Conservation (phyloP, 768 basidiomycete species). For the Stropharia rugosoannulata region DNA sequence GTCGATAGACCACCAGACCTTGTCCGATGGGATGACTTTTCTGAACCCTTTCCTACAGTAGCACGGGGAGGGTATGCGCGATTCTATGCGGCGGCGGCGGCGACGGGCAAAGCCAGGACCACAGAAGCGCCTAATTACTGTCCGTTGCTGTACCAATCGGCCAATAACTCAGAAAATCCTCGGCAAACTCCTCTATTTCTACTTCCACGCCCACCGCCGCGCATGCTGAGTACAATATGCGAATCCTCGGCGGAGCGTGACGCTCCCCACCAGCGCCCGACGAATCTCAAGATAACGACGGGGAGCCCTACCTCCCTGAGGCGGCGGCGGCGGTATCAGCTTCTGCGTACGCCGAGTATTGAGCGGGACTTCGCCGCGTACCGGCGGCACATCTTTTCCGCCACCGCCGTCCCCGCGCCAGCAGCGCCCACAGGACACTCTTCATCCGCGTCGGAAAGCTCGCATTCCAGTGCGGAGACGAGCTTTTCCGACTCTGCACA, state of each 20-base stretch:
- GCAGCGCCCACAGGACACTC: neutral
- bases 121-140: slow-evolving; percentile 16
- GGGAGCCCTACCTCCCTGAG: slow-evolving; percentile 23
- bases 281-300: slow-evolving; percentile 13
- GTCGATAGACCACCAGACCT: slow-evolving; percentile 33
- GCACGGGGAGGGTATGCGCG: slow-evolving; percentile 39
- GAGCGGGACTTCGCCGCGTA: slow-evolving; percentile 31
- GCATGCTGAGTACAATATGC: slow-evolving; percentile 20
- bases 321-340: slow-evolving; percentile 22
- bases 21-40: slow-evolving; percentile 33
- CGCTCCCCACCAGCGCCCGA: slow-evolving; percentile 12
- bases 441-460: neutral
- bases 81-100: slow-evolving; percentile 23
- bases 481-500: slow-evolving; percentile 12
- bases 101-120: slow-evolving; percentile 2
- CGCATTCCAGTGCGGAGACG: neutral
- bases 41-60: slow-evolving; percentile 38
- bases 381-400: slow-evolving; percentile 15
- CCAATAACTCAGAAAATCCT: slow-evolving; percentile 16
- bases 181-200: slow-evolving; percentile 18
- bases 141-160: slow-evolving; percentile 18
- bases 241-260: slow-evolving; percentile 24
- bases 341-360: slow-evolving; percentile 36
- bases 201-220: slow-evolving; percentile 8
- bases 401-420: slow-evolving; percentile 12